Evolutionary conservation across 768 basidiomycete genomes (phyloP), one percentile per base, ranked within the genome.

Genomic region (Sistotremastrum niveocremeum): DNA sequence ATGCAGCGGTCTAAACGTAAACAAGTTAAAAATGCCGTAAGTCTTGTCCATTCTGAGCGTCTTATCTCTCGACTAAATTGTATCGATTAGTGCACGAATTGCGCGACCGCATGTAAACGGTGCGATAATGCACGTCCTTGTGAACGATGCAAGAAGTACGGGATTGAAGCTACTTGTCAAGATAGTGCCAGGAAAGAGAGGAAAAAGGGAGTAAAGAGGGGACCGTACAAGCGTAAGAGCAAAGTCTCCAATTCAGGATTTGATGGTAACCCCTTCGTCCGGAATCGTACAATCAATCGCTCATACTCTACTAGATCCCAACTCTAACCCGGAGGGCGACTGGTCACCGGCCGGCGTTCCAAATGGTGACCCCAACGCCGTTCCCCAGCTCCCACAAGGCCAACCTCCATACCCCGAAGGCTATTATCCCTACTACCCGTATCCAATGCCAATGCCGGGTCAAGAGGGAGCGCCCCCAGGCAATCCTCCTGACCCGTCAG

Each of bases 181-280:
- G 78, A 81, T 52, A 77, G 78, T 2, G 63, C 70, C 11, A 64
- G 79, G 50, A 81, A 81, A 56, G 79, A 80, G 57, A 68, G 79
- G 47, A 77, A 79, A 54, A 74, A 73, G 42, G 73, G 73, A 30
- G 65, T 75, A 49, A 76, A 76, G 55, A 70, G 73, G 12, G 73
- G 73, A 3, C 75, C 73, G 2, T 76, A 76, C 57, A 76, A 75
- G 51, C 70, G 73, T 48, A 74, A 74, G 62, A 62, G 55, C 48
- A 69, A 70, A 54, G 38, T 47, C 8, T 6, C 48, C 12, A 20
- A 20, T 20, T 20, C 20, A 20, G 20, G 20, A 20, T 20, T 20
- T 20, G 20, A 20, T 20, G 20, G 20, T 20, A 20, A 20, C 20
- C 20, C 20, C 20, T 20, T 20, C 20, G 20, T 20, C 20, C 20